Conservation (phyloP, 148 eudicot species). For the Vaccinium darrowii region DNA sequence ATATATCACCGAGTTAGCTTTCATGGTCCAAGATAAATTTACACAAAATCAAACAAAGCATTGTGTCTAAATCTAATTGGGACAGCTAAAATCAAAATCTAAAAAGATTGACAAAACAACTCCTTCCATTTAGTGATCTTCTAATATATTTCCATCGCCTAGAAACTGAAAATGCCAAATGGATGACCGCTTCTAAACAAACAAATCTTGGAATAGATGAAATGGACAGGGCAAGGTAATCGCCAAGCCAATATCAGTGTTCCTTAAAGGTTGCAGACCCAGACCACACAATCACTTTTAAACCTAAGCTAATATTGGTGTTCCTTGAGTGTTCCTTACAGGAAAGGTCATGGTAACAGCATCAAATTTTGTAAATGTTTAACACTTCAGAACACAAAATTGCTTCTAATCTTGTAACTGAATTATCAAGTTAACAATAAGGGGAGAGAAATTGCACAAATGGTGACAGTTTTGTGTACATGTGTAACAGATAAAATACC, state of each 20-base stretch:
- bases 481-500: constrained; percentile 38
- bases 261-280: background rate
- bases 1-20: background rate
- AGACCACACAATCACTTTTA: too few species aligned
- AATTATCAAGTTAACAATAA: background rate
- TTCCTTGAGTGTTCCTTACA: background rate
- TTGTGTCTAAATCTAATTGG: background rate
- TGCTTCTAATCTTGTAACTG: background rate
- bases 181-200: background rate
- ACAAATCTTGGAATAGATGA: background rate
- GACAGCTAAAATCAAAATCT: background rate
- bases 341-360: constrained; percentile 5
- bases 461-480: background rate
- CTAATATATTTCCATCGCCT: background rate
- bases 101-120: background rate
- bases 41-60: background rate
- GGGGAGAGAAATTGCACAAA: background rate
- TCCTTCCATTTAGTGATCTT: background rate
- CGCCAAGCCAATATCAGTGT: background rate
- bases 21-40: background rate
- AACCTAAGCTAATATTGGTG: background rate
- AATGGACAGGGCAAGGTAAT: background rate
- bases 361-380: background rate
- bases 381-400: background rate
- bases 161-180: background rate